Percentiles rank a stretch among this genome's conserved stretches.
These are phyloP conservation scores for Colletotrichum liriopes DNA, from an alignment of 2,329 filamentous ascomycete genomes.

Conservation along the genomic window DNA sequence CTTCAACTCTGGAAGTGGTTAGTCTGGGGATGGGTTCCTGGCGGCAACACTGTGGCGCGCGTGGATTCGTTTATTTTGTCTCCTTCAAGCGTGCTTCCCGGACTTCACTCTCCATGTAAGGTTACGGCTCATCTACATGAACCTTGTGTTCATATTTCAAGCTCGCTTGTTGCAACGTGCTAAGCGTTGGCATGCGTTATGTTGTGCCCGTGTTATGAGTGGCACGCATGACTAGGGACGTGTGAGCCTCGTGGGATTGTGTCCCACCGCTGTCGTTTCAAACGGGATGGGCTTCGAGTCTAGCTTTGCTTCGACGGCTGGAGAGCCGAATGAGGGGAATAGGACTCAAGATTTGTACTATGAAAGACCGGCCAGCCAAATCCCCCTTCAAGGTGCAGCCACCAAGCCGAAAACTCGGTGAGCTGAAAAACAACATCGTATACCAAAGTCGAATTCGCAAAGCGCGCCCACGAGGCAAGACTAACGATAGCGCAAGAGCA, in stretches of 20 bases:
- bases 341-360: constrained; percentile 31
- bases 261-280: constrained; percentile 9
- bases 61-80: constrained; percentile 22
- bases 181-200: constrained; percentile 20
- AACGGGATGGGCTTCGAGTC: background rate
- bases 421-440: constrained; percentile 10
- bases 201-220: constrained; percentile 17
- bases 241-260: constrained; percentile 21
- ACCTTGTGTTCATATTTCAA: constrained; percentile 21
- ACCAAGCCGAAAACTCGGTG: background rate
- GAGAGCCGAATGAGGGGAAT: background rate
- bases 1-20: background rate
- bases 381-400: background rate
- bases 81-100: constrained; percentile 1
- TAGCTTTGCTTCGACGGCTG: background rate
- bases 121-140: constrained; percentile 25
- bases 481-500: constrained; percentile 68
- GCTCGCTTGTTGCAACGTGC: constrained; percentile 24
- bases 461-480: constrained; percentile 64
- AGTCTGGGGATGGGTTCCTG: background rate
- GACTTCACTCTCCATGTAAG: background rate
- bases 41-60: background rate
- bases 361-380: constrained; percentile 28
- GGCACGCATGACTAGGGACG: constrained; percentile 9
- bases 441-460: constrained; percentile 44